Percentiles rank a stretch among this genome's conserved stretches.
phyloP scores from a whole-genome alignment of 2,329 filamentous ascomycete species.

The Penicillium hesseltinei region DNA sequence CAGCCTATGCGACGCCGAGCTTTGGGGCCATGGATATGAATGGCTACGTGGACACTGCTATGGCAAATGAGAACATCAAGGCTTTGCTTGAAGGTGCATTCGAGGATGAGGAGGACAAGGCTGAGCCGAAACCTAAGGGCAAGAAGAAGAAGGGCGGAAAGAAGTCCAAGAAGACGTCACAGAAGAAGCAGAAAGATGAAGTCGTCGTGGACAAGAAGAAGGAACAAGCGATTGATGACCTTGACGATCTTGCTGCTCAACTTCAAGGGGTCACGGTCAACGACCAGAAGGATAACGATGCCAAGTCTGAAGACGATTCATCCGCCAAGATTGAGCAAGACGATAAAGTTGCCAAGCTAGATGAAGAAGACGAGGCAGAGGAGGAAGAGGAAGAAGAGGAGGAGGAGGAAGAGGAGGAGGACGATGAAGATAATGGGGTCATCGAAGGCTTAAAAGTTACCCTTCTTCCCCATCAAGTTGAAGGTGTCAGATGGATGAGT shows the following conservation, averaged over 20 bases:
- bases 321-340: constrained; percentile 64
- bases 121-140: constrained; percentile 34
- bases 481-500: constrained; percentile 92
- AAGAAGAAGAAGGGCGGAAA: constrained; percentile 34
- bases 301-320: constrained; percentile 42
- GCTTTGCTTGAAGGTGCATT: constrained; percentile 52
- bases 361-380: constrained; percentile 38
- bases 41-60: constrained; percentile 49
- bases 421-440: constrained; percentile 59
- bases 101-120: constrained; percentile 47
- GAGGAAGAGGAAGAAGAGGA: constrained; percentile 36
- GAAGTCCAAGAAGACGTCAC: constrained; percentile 11
- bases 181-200: constrained; percentile 4
- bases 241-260: constrained; percentile 46
- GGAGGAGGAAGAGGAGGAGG: constrained; percentile 48
- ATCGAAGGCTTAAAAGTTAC: constrained; percentile 83
- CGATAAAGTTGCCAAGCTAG: constrained; percentile 22
- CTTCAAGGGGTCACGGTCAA: constrained; percentile 44
- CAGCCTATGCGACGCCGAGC: constrained; percentile 42
- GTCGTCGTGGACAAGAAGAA: constrained; percentile 12
- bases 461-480: constrained; percentile 87
- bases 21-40: constrained; percentile 57
- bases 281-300: constrained; percentile 25
- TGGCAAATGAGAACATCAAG: constrained; percentile 54
- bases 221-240: constrained; percentile 30